phyloP scores from a whole-genome alignment of 1,284 basidiomycete genomes.

The Fomitopsis betulina region DNA sequence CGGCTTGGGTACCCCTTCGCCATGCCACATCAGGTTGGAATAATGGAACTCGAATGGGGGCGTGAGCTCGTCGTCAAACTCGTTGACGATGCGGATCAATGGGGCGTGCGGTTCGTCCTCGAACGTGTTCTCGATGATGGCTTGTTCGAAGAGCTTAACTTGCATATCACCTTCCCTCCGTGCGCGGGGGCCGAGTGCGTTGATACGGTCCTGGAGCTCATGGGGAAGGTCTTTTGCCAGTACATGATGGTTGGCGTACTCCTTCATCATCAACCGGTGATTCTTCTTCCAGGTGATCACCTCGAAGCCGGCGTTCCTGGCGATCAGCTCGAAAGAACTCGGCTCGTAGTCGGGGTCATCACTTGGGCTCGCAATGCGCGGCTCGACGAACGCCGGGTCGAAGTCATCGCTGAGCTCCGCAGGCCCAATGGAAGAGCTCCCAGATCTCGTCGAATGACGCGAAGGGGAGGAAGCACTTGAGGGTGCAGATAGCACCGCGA shows the following conservation, averaged over 20 bases:
- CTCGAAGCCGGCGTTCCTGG: slow-evolving; percentile 12
- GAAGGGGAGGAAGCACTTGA: neutral
- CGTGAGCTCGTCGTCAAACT: slow-evolving; percentile 58
- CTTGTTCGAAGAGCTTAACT: slow-evolving; percentile 27
- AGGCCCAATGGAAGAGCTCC: slow-evolving; percentile 16
- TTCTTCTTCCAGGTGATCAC: slow-evolving; percentile 19
- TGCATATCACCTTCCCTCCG: slow-evolving; percentile 23
- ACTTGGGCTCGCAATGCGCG: slow-evolving; percentile 7
- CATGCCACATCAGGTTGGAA: slow-evolving; percentile 72
- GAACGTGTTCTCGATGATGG: slow-evolving; percentile 27
- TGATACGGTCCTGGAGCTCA: slow-evolving; percentile 28
- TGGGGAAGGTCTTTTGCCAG: slow-evolving; percentile 28
- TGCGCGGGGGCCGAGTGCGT: slow-evolving; percentile 15
- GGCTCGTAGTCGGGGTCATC: slow-evolving; percentile 9
- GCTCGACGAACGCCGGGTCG: slow-evolving; percentile 5
- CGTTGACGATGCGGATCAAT: slow-evolving; percentile 58
- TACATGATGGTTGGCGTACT: slow-evolving; percentile 17
- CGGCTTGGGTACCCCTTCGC: slow-evolving; percentile 60
- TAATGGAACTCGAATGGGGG: slow-evolving; percentile 78
- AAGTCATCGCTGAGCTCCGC: slow-evolving; percentile 3
- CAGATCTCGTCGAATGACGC: slow-evolving; percentile 15
- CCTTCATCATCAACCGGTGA: slow-evolving; percentile 13
- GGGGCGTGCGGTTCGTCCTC: slow-evolving; percentile 65
- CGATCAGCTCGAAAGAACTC: slow-evolving; percentile 6
- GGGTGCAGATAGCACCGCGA: neutral